Base-by-base conservation (phyloP, 305 asterid species). In the Galium porrigens region DNA sequence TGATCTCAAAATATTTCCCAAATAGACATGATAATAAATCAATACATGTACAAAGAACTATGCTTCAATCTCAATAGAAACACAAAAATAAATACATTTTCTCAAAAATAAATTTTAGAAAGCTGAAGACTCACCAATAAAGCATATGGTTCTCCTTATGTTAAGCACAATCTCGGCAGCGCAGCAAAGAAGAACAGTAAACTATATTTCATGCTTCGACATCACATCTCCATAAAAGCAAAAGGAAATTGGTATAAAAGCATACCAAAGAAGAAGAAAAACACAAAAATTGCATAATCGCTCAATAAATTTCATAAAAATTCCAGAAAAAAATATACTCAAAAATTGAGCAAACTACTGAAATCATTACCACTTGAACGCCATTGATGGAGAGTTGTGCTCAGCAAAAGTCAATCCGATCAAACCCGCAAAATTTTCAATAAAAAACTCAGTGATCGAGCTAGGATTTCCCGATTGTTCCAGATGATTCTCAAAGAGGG, bases 171-270 rank as follows among this genome's bases (percentile, higher is more conserved):
- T 64, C 58, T 57, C 62, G 48, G 62, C 67, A 58, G 57, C 56
- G 41, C 67, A 48, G 42, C 66, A 59, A 33, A 58, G 32, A 72
- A 61, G 20, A 67, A 34, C 44, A 32, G 4, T n/a, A 62, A 63
- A 67, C 68, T 66, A 60, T 22, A 72, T 61, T 53, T 57, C 66
- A 64, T 56, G 48, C 61, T 44, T 64, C 70, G 60, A 64, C 9
- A 61, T 44, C 64, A 64, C 10, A 61, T 44, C 64, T 67, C 71
- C 44, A 72, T 8, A 6, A 14, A 54, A 55, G 42, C 29, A 37
- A 14, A 46, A 46, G 51, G 25, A 25, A 34, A 59, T 33, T 36
- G 49, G 44, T 34, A 59, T 8, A 36, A 15, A 15, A 58, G 15
- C 37, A 56, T 56, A 18, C 7, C 22, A 39, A 39, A 6, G 17